Evolutionary conservation across 2,329 filamentous ascomycete species (phyloP).

Genomic region (Calonectria henricotiae): DNA sequence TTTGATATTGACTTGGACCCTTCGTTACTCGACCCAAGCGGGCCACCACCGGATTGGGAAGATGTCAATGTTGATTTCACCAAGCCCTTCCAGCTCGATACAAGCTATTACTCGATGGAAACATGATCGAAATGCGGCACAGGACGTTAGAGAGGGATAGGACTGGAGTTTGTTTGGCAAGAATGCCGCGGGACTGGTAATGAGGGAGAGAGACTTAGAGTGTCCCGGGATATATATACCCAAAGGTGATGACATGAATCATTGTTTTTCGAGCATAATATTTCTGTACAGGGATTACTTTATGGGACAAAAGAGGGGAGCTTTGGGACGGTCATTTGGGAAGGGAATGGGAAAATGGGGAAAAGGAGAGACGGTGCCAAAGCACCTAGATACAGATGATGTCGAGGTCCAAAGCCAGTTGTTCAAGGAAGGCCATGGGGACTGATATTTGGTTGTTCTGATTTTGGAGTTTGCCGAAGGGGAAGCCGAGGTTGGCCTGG

Average conservation of each 20-base stretch:
- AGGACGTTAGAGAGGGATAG: slow-evolving; percentile 18
- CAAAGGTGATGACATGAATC: slow-evolving; percentile 46
- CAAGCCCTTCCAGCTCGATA: slow-evolving; percentile 71
- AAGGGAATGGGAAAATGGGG: slow-evolving; percentile 31
- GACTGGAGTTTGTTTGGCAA: slow-evolving; percentile 13
- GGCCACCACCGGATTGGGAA: slow-evolving; percentile 63
- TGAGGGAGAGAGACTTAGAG: slow-evolving; percentile 34
- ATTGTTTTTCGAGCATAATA: slow-evolving; percentile 38
- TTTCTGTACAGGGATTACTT: slow-evolving; percentile 30
- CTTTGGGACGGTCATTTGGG: slow-evolving; percentile 40
- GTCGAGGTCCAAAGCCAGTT: slow-evolving; percentile 5
- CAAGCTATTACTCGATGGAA: slow-evolving; percentile 58
- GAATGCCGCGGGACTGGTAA: slow-evolving; percentile 38
- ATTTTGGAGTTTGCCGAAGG: slow-evolving; percentile 33
- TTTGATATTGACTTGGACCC: slow-evolving; percentile 47
- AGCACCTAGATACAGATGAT: slow-evolving; percentile 6
- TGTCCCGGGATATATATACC: slow-evolving; percentile 56
- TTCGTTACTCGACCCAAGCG: slow-evolving; percentile 49
- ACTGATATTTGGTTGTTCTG: slow-evolving; percentile 18
- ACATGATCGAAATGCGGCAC: slow-evolving; percentile 42
- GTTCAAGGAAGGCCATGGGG: not conserved
- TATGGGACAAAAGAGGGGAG: slow-evolving; percentile 27
- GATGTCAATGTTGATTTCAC: slow-evolving; percentile 67
- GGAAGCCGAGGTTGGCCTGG: slow-evolving; percentile 18
- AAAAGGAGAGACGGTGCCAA: slow-evolving; percentile 25